These are phyloP conservation scores for Phytophthora tentaculata DNA, from an alignment of 352 stramenopile genomes.

Conservation along the genomic window DNA sequence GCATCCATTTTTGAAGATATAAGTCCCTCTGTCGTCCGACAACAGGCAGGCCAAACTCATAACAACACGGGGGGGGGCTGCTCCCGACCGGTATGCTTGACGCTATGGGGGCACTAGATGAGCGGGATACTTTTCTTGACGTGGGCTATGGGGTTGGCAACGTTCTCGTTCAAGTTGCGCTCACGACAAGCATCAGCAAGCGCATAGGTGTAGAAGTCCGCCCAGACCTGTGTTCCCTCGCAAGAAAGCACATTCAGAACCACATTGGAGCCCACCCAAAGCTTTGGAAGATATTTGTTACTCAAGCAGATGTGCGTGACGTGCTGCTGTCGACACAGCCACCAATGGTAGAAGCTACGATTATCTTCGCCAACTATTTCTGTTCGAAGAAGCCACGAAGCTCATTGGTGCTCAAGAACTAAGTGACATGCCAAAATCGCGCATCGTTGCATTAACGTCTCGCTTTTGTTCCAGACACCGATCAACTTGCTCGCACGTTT, in stretches of 20 bases:
- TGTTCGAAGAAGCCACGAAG: neutral
- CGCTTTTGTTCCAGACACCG: neutral
- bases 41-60: neutral
- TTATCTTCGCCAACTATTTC: neutral
- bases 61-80: neutral
- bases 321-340: neutral
- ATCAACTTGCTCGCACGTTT: neutral
- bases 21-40: neutral
- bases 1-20: neutral
- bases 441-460: neutral
- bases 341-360: neutral
- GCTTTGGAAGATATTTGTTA: neutral
- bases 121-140: neutral
- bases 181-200: neutral
- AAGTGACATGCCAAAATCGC: neutral
- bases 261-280: neutral
- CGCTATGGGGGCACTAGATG: neutral
- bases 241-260: neutral
- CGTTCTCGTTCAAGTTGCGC: neutral
- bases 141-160: neutral
- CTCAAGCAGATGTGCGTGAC: neutral
- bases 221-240: neutral
- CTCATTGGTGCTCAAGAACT: neutral
- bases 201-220: neutral
- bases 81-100: neutral